Base-by-base conservation (phyloP, 2,329 filamentous ascomycete genomes). In the Aureobasidium sp. region DNA sequence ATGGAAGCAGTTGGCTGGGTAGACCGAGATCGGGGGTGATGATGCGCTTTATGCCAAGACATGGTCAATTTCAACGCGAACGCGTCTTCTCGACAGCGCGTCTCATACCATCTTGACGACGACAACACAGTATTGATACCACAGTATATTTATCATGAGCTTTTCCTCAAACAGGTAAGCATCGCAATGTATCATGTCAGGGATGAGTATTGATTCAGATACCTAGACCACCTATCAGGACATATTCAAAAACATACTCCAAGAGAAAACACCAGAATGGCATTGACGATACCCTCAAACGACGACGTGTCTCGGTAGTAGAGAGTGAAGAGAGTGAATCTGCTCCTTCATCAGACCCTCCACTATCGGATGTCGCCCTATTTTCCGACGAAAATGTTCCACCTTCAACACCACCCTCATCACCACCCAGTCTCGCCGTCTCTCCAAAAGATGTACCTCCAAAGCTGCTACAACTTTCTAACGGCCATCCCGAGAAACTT, bases 351-450 rank as follows among this genome's bases (percentile, higher is more conserved):
- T 57, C 62, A 8, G 54, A 54, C 29, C 17, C 37, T 19, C 65
- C 68, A 19, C 48, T 63, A 48, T 66, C 64, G 50, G 67, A 66
- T 37, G 61, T 62, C 19, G 60, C 65, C 1, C 24, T 69, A 49
- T 72, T 70, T 64, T 69, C 67, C 12, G 67, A 70, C 33, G 63
- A 63, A 7, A 48, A 64, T 24, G 42, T 60, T 49, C 62, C 54
- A 22, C 24, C 77, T 39, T 77, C 77, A 40, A 81, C 78, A 45
- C 79, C 80, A 39, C 80, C 81, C 4, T 81, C 80, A 11, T 81
- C 79, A 61, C 78, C 81, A 59, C 79, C 80, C 39, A 29, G 39
- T 37, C 54, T 37, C 62, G 37, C 71, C 73, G 60, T 9, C 33
- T 57, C 8, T 49, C 64, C 14, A 70, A 67, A 47, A 60, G 66